Percentiles rank a stretch among this genome's conserved stretches.
phyloP scores from a whole-genome alignment of 23 red algal species.

The Porphyridium purpureum region DNA sequence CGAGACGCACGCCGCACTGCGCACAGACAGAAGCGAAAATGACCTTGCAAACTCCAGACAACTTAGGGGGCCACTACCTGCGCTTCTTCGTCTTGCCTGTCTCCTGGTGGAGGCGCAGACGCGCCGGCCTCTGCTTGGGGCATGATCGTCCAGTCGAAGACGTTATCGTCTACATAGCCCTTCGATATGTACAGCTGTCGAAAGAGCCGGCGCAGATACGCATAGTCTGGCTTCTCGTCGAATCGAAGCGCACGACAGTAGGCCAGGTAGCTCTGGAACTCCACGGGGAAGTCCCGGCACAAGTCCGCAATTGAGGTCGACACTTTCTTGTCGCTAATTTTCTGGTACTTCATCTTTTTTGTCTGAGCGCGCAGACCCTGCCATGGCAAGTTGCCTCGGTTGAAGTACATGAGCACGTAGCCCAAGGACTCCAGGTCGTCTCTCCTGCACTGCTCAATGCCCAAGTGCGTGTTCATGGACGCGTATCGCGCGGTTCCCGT shows the following conservation, averaged over 20 bases:
- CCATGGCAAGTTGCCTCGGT: slow-evolving; percentile 89
- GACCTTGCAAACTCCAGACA: too few relatives aligned
- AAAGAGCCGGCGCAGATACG: slow-evolving; percentile 79
- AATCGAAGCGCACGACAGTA: slow-evolving; percentile 93
- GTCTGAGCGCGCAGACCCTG: slow-evolving; percentile 90
- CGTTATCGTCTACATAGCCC: slow-evolving; percentile 73
- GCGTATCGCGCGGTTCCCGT: slow-evolving; percentile 97
- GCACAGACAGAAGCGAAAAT: too few relatives aligned
- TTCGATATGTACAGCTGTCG: slow-evolving; percentile 64
- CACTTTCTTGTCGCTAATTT: slow-evolving; percentile 91
- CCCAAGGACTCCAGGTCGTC: slow-evolving; percentile 98
- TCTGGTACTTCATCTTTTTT: slow-evolving; percentile 99
- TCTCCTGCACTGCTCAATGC: slow-evolving; percentile 90
- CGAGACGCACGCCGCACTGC: too few relatives aligned
- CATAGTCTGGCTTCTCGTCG: slow-evolving; percentile 88
- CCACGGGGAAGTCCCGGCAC: slow-evolving; percentile 68
- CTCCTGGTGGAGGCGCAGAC: too few relatives aligned
- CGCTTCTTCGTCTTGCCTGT: too few relatives aligned
- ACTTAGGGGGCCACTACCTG: too few relatives aligned
- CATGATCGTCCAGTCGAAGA: slow-evolving; percentile 99
- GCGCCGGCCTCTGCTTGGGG: too few relatives aligned
- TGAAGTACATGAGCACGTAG: slow-evolving; percentile 99
- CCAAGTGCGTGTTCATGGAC: slow-evolving; percentile 97
- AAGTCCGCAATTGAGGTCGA: slow-evolving; percentile 82
- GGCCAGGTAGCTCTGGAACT: slow-evolving; percentile 84